Evolutionary conservation across 768 basidiomycete genomes (phyloP).

Genomic region (Phylloporus rhodoxanthus): DNA sequence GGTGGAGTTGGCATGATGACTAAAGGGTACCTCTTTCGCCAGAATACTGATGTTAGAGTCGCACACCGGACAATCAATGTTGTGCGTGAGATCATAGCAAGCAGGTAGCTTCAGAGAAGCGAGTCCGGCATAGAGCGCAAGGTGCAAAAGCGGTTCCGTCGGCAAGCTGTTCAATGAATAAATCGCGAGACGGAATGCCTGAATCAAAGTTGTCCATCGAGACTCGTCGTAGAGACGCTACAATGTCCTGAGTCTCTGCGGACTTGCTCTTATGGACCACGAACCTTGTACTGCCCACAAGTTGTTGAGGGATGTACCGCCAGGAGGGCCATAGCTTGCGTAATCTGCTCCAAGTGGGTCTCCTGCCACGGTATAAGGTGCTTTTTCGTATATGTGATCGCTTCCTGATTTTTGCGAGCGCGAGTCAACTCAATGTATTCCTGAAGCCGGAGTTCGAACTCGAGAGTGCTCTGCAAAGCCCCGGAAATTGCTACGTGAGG

Average conservation of each 20-base stretch:
- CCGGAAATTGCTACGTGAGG: conserved; percentile 15
- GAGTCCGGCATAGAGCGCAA: conserved; percentile 87
- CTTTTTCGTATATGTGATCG: conserved; percentile 80
- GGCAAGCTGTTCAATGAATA: conserved; percentile 86
- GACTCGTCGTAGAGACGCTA: conserved; percentile 78
- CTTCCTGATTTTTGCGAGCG: conserved; percentile 55
- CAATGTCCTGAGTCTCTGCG: conserved; percentile 8
- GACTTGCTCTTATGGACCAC: conserved; percentile 13
- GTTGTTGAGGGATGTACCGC: conserved; percentile 67
- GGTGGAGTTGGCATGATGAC: conserved; percentile 92
- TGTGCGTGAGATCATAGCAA: conserved; percentile 66
- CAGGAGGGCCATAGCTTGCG: conserved; percentile 69
- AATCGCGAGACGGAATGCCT: conserved; percentile 79
- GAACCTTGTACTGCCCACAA: conserved; percentile 76
- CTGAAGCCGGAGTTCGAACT: conserved; percentile 93
- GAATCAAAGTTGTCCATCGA: conserved; percentile 72
- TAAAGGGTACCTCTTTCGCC: conserved; percentile 80
- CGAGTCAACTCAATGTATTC: conserved; percentile 93
- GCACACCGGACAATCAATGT: conserved; percentile 90
- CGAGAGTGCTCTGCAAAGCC: conserved; percentile 72
- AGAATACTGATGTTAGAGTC: conserved; percentile 70
- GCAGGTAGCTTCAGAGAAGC: conserved; percentile 85
- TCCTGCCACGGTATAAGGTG: conserved; percentile 78
- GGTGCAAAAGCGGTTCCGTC: conserved; percentile 77
- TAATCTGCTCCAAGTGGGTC: conserved; percentile 72